Conservation (phyloP, 257 asterid species). For the Salvia miltiorrhiza region DNA sequence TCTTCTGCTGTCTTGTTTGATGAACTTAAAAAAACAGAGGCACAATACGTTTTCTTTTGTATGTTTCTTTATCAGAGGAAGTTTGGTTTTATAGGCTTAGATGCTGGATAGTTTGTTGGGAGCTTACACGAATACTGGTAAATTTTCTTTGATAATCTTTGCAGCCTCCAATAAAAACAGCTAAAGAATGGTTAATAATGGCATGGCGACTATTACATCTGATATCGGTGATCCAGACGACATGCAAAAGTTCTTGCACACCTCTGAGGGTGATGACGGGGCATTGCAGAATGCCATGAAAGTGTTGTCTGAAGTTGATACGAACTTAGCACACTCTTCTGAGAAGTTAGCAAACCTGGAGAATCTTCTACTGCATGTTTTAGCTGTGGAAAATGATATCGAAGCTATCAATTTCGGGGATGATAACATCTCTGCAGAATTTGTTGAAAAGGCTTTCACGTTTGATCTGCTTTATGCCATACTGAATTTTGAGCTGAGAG, state of each 20-base stretch:
- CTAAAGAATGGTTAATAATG: conserved; percentile 23
- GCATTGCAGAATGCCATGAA: conserved; percentile 33
- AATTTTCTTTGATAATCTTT: background rate
- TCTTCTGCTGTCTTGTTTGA: too few species aligned
- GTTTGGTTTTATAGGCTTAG: background rate
- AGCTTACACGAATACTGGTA: background rate
- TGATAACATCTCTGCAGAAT: conserved; percentile 50
- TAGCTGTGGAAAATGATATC: conserved; percentile 45
- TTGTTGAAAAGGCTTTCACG: conserved; percentile 54
- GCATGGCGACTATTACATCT: conserved; percentile 11
- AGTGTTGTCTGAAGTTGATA: conserved; percentile 37
- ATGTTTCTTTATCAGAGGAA: background rate
- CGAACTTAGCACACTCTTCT: conserved; percentile 47
- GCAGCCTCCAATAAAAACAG: conserved; percentile 6
- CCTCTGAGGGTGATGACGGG: conserved; percentile 18
- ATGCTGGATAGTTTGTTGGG: background rate
- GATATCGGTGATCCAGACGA: conserved; percentile 26
- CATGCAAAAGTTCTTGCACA: conserved; percentile 24
- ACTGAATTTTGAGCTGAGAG: conserved; percentile 63
- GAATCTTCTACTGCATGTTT: conserved; percentile 46
- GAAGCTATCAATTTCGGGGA: conserved; percentile 43
- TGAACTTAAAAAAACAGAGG: background rate
- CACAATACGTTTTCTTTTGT: background rate
- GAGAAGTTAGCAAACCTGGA: conserved; percentile 65
- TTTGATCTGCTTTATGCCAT: conserved; percentile 53